A percentile compares a stretch with the other conserved stretches of the same genome.
Conservation (phyloP, 306 rosid species). For the Potentilla sterilis region DNA sequence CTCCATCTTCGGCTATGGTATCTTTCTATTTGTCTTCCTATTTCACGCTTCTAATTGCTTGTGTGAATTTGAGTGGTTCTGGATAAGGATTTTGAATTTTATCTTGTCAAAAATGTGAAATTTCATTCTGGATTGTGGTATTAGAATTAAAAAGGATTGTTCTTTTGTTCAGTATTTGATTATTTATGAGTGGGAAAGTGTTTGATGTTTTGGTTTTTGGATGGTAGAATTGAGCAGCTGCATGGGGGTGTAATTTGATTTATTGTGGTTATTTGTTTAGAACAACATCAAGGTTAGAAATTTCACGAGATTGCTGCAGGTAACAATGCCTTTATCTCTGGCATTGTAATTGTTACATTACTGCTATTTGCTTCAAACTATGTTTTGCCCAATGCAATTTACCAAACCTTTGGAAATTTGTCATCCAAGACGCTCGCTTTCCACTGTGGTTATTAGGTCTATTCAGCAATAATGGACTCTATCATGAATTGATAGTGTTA, state of each 20-base stretch:
- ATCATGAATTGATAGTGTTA: not conserved
- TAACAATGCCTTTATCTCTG: not conserved
- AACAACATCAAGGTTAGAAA: no score
- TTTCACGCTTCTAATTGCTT: not conserved
- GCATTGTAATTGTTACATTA: no score
- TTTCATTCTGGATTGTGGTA: not conserved
- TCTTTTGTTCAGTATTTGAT: not conserved
- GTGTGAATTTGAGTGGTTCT: not conserved
- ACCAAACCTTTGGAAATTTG: not conserved
- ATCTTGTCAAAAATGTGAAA: no score
- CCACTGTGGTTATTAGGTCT: not conserved
- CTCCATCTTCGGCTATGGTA: slow-evolving; percentile 91
- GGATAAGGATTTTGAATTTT: not conserved
- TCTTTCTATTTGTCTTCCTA: not conserved
- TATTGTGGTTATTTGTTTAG: not conserved
- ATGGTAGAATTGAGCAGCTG: no score
- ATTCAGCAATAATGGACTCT: not conserved
- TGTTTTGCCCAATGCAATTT: not conserved
- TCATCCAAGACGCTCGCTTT: not conserved
- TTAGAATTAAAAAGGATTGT: not conserved
- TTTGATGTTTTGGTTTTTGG: not conserved
- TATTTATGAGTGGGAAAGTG: not conserved
- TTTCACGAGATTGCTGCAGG: no score
- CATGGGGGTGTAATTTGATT: not conserved
- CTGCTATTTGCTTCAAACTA: no score